Evolutionary conservation across 257 asterid genomes (phyloP), one percentile per base, ranked within the genome.

Genomic region (Rauvolfia tetraphylla): DNA sequence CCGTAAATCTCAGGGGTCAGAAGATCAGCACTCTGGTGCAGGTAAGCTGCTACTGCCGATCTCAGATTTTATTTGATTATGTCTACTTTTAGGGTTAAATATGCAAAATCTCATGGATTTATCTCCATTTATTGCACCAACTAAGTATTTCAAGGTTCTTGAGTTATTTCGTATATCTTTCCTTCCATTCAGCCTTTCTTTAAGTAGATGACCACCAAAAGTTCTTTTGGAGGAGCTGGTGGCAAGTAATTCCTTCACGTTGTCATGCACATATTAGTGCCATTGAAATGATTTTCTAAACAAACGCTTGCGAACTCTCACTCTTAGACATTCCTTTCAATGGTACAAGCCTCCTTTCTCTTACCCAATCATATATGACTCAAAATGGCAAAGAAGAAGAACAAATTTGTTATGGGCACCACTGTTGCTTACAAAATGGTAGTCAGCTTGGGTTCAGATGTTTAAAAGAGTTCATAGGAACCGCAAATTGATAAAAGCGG

Each of bases 1-100:
- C 79, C 67, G 41, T 75, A 71, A 79, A 76, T 89, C 81, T 79
- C 97, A 92, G 98, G 97, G 96, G 71, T 68, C 84, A 27, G 91
- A 90, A 76, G 89, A 87, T 78, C 92, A 88, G 80, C 83, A 34
- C 73, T 81, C 90, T 81, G 94, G 89, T 86, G 83, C 59, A 76
- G 86, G 73, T 82, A 76, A 69, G 86, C 58, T 78, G 58, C 80
- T 69, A 25, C 68, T 74, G 42, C 78, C 66, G 46, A 27, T 70
- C 49, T 59, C 41, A 22, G 29, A 56, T 23, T 67, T 42, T 27
- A 14, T 58, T 6, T 74, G 31, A 75, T 53, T 53, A 23, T 15
- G 23, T 11, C 39, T 49, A n/a, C 57, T 29, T 29, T 36, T 42
- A 41, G 33, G 12, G 33, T 33, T 71, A 22, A 27, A 31, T 57